Base-by-base conservation (phyloP, 768 basidiomycete genomes). In the Termitomyces sp. region DNA sequence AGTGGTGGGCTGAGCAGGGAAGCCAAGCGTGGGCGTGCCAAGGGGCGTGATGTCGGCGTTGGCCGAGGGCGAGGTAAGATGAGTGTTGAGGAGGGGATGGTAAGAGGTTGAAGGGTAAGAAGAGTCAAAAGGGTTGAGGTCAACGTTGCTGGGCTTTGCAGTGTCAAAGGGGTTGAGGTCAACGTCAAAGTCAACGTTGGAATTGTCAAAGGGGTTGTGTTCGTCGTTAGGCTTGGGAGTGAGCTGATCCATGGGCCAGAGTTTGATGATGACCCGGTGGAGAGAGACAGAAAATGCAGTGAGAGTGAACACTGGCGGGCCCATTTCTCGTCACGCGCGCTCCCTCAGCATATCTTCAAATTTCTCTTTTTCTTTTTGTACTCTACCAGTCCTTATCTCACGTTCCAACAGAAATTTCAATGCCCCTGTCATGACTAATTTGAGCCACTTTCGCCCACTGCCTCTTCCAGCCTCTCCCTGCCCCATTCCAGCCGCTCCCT, bases 191-290 rank as follows among this genome's bases (percentile, higher is more conserved):
- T n/a, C n/a, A n/a, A n/a, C n/a, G n/a, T n/a, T n/a, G n/a, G n/a
- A n/a, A n/a, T n/a, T n/a, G n/a, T n/a, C n/a, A n/a, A n/a, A n/a
- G n/a, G n/a, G n/a, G n/a, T n/a, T n/a, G n/a, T n/a, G n/a, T n/a
- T n/a, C n/a, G n/a, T n/a, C n/a, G n/a, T n/a, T 64, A 11, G 78
- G 76, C 53, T 77, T 77, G 37, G 88, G 86, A 0, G 87, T 91
- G 50, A 80, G 73, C 63, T 82, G 83, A 62, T 84, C 84, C 44
- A 69, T 68, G 45, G 84, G 80, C 89, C 89, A 87, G 58, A 89
- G 73, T 65, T 82, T 85, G 61, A 90, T 74, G 83, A 89, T 87
- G 53, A 69, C 66, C 59, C 65, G 67, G 40, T 68, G 66, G 12
- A 35, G 14, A 5, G 69, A 51, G 8, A 57, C 43, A 58, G 56